phyloP scores from a whole-genome alignment of 1,284 basidiomycete genomes.

The Puccinia triticina region DNA sequence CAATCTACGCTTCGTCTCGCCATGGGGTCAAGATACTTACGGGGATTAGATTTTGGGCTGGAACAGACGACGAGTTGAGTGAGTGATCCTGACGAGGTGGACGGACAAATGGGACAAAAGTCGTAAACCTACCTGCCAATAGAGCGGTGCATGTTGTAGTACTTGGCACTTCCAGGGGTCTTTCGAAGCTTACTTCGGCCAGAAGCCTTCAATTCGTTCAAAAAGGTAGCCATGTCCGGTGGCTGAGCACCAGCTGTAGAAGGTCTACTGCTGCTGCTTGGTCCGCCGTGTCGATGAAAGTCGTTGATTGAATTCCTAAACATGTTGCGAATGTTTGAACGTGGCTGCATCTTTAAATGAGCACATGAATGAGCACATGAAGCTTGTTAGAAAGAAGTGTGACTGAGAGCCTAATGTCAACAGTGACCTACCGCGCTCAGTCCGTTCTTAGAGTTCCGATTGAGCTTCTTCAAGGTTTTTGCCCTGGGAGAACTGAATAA shows the following conservation, averaged over 20 bases:
- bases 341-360: neutral
- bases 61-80: neutral
- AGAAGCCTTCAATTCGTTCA: conserved; percentile 45
- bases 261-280: conserved; percentile 19
- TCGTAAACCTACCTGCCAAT: conserved; percentile 29
- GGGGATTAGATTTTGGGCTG: conserved; percentile 14
- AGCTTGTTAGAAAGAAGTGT: neutral
- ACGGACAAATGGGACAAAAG: neutral
- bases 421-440: conserved; percentile 8
- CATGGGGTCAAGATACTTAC: neutral
- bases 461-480: conserved; percentile 16
- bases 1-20: conserved; percentile 28
- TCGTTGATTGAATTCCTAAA: conserved; percentile 41
- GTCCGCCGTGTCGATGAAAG: conserved; percentile 1
- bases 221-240: conserved; percentile 39
- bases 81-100: neutral
- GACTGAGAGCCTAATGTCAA: neutral
- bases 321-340: neutral
- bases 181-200: conserved; percentile 44
- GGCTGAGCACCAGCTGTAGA: neutral
- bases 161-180: conserved; percentile 39
- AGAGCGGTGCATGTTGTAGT: conserved; percentile 32
- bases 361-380: neutral
- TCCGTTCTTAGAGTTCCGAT: neutral
- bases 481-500: conserved; percentile 31